Evolutionary conservation across 805 yeast genomes (phyloP).

Genomic region (Spathaspora girioi): DNA sequence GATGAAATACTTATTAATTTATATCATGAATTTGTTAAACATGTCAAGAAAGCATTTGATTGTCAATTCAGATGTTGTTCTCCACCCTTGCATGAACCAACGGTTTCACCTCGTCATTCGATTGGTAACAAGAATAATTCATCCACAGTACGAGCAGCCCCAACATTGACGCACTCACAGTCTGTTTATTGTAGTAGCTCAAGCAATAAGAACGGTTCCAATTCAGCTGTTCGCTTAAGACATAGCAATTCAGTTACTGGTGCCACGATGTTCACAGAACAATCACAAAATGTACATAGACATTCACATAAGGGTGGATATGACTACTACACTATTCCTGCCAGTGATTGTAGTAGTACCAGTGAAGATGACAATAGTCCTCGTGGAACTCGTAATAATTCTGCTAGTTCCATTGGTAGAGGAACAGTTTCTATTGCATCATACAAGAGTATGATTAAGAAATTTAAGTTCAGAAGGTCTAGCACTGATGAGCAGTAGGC

Average conservation of each 20-base stretch:
- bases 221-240: background rate
- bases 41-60: conserved; percentile 1
- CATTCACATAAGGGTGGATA: conserved; percentile 4
- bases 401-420: conserved; percentile 3
- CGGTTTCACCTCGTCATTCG: background rate
- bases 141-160: background rate
- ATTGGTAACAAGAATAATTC: background rate
- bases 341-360: conserved; percentile 3
- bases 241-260: background rate
- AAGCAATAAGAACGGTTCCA: background rate
- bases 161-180: background rate
- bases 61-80: background rate
- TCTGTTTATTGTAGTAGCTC: conserved; percentile 1
- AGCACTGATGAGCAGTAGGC: conserved; percentile 5
- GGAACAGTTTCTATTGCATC: conserved; percentile 3
- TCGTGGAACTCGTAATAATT: conserved; percentile 4
- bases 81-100: background rate
- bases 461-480: conserved; percentile 8
- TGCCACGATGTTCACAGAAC: background rate
- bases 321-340: conserved; percentile 8
- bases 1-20: conserved; percentile 10
- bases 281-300: conserved; percentile 1
- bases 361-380: conserved; percentile 1
- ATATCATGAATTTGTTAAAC: conserved; percentile 8
- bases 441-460: conserved; percentile 6